Evolutionary conservation across 371 early-diverging fungal genomes (phyloP).

Genomic region (Actinomucor elegans): DNA sequence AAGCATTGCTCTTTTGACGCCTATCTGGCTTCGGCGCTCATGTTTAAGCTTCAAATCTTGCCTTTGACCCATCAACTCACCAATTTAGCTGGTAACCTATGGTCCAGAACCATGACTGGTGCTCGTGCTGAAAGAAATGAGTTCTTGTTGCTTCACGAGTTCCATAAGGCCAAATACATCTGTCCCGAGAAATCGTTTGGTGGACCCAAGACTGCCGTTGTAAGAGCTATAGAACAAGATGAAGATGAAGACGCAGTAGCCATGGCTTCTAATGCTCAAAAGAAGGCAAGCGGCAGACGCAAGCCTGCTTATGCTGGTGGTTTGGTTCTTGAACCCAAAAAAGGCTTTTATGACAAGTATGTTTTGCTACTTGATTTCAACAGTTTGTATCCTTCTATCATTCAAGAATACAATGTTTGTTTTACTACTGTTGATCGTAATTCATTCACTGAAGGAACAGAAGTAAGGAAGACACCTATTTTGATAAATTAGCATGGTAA

Average conservation of each 20-base stretch:
- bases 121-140: constrained; percentile 99
- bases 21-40: constrained; percentile 76
- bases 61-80: constrained; percentile 97
- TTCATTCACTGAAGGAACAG: constrained; percentile 6
- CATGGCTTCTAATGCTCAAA: constrained; percentile 30
- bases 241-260: constrained; percentile 51
- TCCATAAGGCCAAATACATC: constrained; percentile 87
- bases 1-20: constrained; percentile 86
- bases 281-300: constrained; percentile 50
- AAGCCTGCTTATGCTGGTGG: constrained; percentile 98
- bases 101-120: constrained; percentile 91
- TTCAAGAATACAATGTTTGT: constrained; percentile 99
- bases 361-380: constrained; percentile 99
- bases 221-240: constrained; percentile 50
- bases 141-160: constrained; percentile 96
- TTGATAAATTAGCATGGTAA: not conserved
- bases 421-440: constrained; percentile 93
- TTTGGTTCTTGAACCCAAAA: constrained; percentile 97
- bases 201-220: constrained; percentile 16
- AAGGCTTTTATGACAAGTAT: constrained; percentile 96
- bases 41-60: constrained; percentile 86
- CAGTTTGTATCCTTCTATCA: constrained; percentile 99
- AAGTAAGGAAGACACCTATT: not conserved
- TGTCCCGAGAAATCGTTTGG: constrained; percentile 81
- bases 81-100: constrained; percentile 91